These are phyloP conservation scores for Claviceps sorghi DNA, from an alignment of 2,329 filamentous ascomycete genomes.

Conservation along the genomic window DNA sequence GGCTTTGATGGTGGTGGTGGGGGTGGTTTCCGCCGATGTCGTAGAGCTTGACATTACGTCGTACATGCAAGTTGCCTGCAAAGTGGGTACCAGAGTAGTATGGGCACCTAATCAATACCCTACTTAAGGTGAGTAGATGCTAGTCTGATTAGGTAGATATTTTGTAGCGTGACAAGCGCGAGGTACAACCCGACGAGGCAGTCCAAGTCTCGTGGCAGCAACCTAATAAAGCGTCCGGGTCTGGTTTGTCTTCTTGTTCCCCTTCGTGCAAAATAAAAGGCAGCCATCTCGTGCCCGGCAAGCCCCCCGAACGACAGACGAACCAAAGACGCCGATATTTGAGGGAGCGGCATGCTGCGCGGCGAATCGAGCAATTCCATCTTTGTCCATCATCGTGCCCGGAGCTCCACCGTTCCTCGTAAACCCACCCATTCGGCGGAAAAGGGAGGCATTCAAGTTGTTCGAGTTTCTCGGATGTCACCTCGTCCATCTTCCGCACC, in stretches of 20 bases:
- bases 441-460: neutral
- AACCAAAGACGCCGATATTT: neutral
- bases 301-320: neutral
- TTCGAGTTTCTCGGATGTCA: neutral
- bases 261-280: neutral
- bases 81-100: no score
- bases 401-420: neutral
- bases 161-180: no score
- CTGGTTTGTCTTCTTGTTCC: neutral
- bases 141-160: no score
- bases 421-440: neutral
- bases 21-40: neutral
- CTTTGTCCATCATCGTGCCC: neutral
- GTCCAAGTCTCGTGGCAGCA: neutral
- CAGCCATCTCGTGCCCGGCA: neutral
- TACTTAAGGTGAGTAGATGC: no score
- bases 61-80: neutral
- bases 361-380: neutral
- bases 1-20: neutral
- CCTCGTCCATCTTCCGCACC: neutral
- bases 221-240: neutral
- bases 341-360: neutral
- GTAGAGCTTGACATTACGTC: neutral
- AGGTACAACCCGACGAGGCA: neutral
- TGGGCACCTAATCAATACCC: no score